Base-by-base conservation (phyloP, 129 eudicot species). In the Centaurea solstitialis region DNA sequence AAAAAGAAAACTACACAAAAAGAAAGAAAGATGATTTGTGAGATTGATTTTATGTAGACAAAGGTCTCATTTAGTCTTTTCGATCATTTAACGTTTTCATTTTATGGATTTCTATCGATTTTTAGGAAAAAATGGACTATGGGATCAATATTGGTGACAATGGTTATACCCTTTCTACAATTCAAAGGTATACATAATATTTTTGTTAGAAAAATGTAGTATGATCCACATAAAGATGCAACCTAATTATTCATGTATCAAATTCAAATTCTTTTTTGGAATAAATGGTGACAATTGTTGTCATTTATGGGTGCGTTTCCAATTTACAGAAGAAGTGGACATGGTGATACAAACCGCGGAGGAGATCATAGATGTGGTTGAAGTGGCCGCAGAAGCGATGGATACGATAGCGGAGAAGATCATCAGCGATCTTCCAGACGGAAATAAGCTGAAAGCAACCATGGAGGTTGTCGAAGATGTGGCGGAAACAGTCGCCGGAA, bases 381-480 rank as follows among this genome's bases (percentile, higher is more conserved):
- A 81, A 59, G 85, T 77, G 79, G 80, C 82, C 87, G 86, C 91
- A 10, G 91, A 81, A 59, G 83, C 85, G 35, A 82, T 87, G 65
- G 91, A 87, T 70, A 87, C 65, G 85, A 84, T 85, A 82, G 86
- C 87, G 3, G 91, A 87, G 64, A 72, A 82, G 70, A 65, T 87
- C 4, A 40, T 26, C 8, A 82, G 59, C 12, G 82, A 87, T 62
- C 91, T 87, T 70, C 78, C 84, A 0, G 88, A 81, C 0, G 74
- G 79, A 0, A 78, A 82, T 33, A 68, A 61, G 64, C 79, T 87
- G 64, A 87, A 78, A 75, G 40, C 82, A 23, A 72, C 76, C 23
- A 30, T 87, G 33, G 83, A 73, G 8, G 13, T 37, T 15, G 62
- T 83, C 23, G 90, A 87, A 84, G 3, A 77, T 12, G 77, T 47